Conservation (phyloP, 2,329 filamentous ascomycete species). For the Neopestalotiopsis sp. region DNA sequence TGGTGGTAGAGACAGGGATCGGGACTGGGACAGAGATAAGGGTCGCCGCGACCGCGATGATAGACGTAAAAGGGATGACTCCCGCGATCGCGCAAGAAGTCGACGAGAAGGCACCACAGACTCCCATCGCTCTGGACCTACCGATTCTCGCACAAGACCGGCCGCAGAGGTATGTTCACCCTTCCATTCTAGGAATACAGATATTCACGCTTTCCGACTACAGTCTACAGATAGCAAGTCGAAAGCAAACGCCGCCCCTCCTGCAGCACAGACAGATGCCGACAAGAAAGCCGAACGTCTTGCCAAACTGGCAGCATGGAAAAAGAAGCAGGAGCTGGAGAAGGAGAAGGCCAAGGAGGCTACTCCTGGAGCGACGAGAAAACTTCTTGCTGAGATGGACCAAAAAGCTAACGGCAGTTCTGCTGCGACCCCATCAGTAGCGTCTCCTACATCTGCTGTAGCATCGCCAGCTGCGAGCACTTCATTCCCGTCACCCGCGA, state of each 20-base stretch:
- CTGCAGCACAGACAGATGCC: conserved; percentile 65
- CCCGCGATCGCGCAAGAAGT: conserved; percentile 67
- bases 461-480: conserved; percentile 53
- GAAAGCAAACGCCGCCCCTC: conserved; percentile 56
- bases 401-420: conserved; percentile 63
- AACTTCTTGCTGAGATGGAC: conserved; percentile 75
- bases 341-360: conserved; percentile 76
- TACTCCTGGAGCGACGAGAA: conserved; percentile 68
- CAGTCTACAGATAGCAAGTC: conserved; percentile 49
- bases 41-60: conserved; percentile 62
- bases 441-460: conserved; percentile 53
- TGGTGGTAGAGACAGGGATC: conserved; percentile 50
- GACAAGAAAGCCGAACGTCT: conserved; percentile 82
- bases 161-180: conserved; percentile 60
- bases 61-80: conserved; percentile 75
- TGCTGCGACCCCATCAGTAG: conserved; percentile 55
- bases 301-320: conserved; percentile 88
- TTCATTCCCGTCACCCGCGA: conserved; percentile 56
- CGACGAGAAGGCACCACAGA: conserved; percentile 76
- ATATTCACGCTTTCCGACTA: conserved; percentile 30
- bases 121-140: conserved; percentile 62
- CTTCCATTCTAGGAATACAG: neutral
- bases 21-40: conserved; percentile 64
- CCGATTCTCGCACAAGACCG: conserved; percentile 51
- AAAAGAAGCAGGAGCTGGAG: conserved; percentile 80